Percentiles rank a stretch among this genome's conserved stretches.
Evolutionary conservation across 495 filamentous ascomycete genomes (phyloP).

Genomic region (Penicillium psychrofluorescens): DNA sequence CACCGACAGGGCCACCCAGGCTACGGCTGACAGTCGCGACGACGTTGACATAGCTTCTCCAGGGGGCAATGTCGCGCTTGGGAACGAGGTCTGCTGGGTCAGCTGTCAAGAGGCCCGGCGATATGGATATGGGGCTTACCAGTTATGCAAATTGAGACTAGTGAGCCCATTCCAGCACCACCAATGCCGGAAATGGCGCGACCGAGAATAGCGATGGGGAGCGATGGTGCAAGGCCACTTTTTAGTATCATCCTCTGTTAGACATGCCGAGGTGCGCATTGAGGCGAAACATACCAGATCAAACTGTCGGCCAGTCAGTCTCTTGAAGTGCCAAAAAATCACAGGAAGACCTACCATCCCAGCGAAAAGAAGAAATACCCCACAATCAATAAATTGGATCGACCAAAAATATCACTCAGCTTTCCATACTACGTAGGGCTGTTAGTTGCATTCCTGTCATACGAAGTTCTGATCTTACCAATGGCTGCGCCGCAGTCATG

Average conservation of each 20-base stretch:
- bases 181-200: neutral
- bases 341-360: neutral
- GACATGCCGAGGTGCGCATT: neutral
- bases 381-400: neutral
- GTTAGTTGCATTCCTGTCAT: neutral
- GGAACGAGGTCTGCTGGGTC: neutral
- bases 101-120: too few relatives aligned
- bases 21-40: neutral
- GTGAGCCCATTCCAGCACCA: neutral
- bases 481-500: neutral
- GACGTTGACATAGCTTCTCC: slow-evolving; percentile 1
- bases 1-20: neutral
- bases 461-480: neutral
- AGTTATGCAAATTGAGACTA: neutral
- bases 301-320: neutral
- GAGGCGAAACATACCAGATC: neutral
- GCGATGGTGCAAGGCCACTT: neutral
- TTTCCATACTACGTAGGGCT: neutral
- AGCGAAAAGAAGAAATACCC: neutral
- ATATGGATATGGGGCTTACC: neutral
- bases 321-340: too few relatives aligned
- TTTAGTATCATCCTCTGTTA: neutral
- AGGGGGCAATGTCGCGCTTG: neutral
- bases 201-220: neutral
- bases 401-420: neutral